Evolutionary conservation across 805 yeast genomes (phyloP).

Genomic region (Kuraishia capsulata): DNA sequence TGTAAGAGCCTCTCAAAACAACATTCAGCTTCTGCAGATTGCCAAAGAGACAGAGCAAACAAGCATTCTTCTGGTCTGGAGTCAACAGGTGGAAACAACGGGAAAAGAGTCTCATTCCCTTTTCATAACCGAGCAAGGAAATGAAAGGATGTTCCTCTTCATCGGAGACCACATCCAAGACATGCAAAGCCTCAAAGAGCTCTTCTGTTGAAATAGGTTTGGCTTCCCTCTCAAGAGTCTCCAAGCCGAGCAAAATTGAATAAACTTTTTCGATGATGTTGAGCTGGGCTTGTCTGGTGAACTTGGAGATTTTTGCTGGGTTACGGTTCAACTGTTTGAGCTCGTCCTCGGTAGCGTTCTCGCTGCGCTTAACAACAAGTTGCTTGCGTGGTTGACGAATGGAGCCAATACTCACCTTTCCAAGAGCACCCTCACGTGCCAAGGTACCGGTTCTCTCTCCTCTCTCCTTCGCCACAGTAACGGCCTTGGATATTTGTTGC

Average conservation of each 20-base stretch:
- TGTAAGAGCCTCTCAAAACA: constrained; percentile 70
- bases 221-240: constrained; percentile 60
- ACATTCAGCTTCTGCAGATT: constrained; percentile 75
- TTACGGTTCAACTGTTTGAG: constrained; percentile 10
- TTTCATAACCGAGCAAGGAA: constrained; percentile 73
- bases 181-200: constrained; percentile 73
- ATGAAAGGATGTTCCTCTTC: constrained; percentile 65
- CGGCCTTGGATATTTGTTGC: constrained; percentile 95
- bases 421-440: constrained; percentile 76
- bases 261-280: constrained; percentile 72
- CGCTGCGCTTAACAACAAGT: constrained; percentile 49
- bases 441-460: constrained; percentile 56
- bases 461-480: constrained; percentile 82
- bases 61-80: constrained; percentile 66
- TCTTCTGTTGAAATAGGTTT: constrained; percentile 33
- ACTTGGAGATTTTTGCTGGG: constrained; percentile 10
- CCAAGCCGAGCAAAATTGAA: constrained; percentile 67
- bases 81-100: constrained; percentile 78
- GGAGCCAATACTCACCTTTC: constrained; percentile 70
- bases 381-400: constrained; percentile 87
- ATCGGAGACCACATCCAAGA: constrained; percentile 49
- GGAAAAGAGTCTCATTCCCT: constrained; percentile 83
- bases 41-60: constrained; percentile 70
- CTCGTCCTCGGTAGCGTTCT: constrained; percentile 18
- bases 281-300: constrained; percentile 32